Base-by-base conservation (phyloP, 306 rosid species). In the Corylus americana region DNA sequence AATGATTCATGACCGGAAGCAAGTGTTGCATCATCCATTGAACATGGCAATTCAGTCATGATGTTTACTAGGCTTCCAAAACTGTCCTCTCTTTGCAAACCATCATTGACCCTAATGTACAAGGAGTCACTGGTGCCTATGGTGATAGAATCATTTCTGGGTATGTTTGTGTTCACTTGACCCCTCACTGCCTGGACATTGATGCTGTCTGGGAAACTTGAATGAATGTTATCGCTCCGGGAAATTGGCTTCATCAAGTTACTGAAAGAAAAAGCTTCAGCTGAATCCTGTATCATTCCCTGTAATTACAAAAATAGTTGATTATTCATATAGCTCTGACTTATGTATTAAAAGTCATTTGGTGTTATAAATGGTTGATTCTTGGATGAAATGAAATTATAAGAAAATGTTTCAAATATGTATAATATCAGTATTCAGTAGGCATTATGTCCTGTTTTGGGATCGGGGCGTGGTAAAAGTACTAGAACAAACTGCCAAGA, bases 21-120 rank as follows among this genome's bases (percentile, higher is more conserved):
- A 47, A 77, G 78, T 64, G 71, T 82, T 49, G 92, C 80, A 70
- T 84, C 91, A 70, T 85, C 87, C 47, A 67, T 83, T 71, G 96
- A 87, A 77, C 87, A 84, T 1, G 93, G 78, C 67, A 94, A 85
- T 50, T 88, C 94, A 17, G 82, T 76, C 77, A 90, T 80, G 9
- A 95, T 78, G 73, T 82, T 88, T 76, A 91, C 82, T 96, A 97
- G 93, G 86, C 85, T 89, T 82, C 97, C 97, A 78, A 95, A 93
- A 86, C 97, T 95, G 82, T 87, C 94, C 91, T 91, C 96, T 78
- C 90, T 88, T 71, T 84, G 91, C 90, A 95, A 86, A 77, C 84
- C 84, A 31, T 78, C 88, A 83, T 81, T 79, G 69, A 76, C 85
- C 84, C 78, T 73, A 74, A 70, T 74, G 59, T 83, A 74, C 76